phyloP scores from a whole-genome alignment of 2,329 filamentous ascomycete genomes.

The Colletotrichum sublineola region DNA sequence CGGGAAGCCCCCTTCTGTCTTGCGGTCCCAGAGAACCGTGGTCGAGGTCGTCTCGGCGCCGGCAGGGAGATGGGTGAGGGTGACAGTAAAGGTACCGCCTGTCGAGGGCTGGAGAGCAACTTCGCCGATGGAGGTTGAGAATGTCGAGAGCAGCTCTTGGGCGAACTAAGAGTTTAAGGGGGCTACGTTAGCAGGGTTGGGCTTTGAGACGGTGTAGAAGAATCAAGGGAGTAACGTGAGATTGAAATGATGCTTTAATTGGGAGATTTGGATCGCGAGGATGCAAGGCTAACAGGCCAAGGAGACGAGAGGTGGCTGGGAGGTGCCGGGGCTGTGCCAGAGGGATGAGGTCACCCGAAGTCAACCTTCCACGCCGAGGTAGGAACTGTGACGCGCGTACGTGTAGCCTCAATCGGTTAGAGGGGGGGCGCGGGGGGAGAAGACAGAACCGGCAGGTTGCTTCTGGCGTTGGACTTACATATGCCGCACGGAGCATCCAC shows the following conservation, averaged over 20 bases:
- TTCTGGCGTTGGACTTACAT: slow-evolving; percentile 67
- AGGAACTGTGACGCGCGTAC: not conserved
- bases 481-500: slow-evolving; percentile 90
- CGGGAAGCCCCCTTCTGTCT: slow-evolving; percentile 88
- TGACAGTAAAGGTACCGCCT: slow-evolving; percentile 85
- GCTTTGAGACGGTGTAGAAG: slow-evolving; percentile 11
- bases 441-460: not conserved
- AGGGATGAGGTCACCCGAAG: slow-evolving; percentile 28
- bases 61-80: slow-evolving; percentile 61
- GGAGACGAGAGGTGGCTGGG: slow-evolving; percentile 14
- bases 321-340: slow-evolving; percentile 3
- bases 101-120: slow-evolving; percentile 88
- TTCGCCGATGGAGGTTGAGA: slow-evolving; percentile 85
- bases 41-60: slow-evolving; percentile 53
- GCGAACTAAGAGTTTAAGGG: slow-evolving; percentile 73
- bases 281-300: not conserved
- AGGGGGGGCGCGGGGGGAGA: not conserved
- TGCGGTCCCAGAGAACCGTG: slow-evolving; percentile 87
- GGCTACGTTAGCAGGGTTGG: slow-evolving; percentile 23
- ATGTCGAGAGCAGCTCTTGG: slow-evolving; percentile 95
- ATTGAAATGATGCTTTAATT: not conserved
- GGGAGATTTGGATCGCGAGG: not conserved
- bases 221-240: not conserved
- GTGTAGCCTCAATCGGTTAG: slow-evolving; percentile 1
- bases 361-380: not conserved